These are phyloP conservation scores for Metahyphopichia silvanorum DNA, from an alignment of 805 yeast genomes.

Conservation along the genomic window DNA sequence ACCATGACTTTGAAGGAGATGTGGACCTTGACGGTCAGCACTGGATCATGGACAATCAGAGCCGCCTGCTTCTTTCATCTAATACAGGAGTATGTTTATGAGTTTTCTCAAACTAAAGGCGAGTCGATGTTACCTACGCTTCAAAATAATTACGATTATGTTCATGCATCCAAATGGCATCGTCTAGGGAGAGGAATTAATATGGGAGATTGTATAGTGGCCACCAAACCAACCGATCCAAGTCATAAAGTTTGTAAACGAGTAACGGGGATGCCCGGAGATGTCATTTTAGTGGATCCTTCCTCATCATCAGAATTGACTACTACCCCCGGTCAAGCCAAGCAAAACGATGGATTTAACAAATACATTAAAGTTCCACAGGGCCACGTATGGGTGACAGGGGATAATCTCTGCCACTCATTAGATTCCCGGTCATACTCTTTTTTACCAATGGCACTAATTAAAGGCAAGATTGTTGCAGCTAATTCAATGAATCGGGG, in stretches of 20 bases:
- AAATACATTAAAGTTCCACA: conserved; percentile 76
- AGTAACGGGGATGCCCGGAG: conserved; percentile 96
- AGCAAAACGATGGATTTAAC: conserved; percentile 40
- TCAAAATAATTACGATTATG: conserved; percentile 70
- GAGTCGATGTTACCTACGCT: conserved; percentile 95
- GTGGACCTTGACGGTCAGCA: too few relatives aligned
- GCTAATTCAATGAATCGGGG: conserved; percentile 54
- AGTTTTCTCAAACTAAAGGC: conserved; percentile 80
- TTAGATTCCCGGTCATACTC: conserved; percentile 88
- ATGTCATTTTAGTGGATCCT: conserved; percentile 77
- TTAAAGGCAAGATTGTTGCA: conserved; percentile 82
- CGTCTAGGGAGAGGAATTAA: conserved; percentile 61
- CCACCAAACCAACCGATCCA: conserved; percentile 87
- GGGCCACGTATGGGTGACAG: conserved; percentile 97
- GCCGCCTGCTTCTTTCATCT: conserved; percentile 68
- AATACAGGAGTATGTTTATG: conserved; percentile 62
- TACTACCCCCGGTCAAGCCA: conserved; percentile 20
- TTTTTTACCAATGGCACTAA: conserved; percentile 83
- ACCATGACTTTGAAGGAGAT: too few relatives aligned
- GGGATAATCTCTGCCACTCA: conserved; percentile 86
- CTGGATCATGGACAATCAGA: conserved; percentile 53
- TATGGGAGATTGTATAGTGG: conserved; percentile 87
- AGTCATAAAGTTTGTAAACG: conserved; percentile 85
- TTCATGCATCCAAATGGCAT: conserved; percentile 65
- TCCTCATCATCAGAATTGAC: conserved; percentile 49